A percentile compares a stretch with the other conserved stretches of the same genome.
Conservation (phyloP, 192 early-diverging fungal species). For the Mortierella claussenii region DNA sequence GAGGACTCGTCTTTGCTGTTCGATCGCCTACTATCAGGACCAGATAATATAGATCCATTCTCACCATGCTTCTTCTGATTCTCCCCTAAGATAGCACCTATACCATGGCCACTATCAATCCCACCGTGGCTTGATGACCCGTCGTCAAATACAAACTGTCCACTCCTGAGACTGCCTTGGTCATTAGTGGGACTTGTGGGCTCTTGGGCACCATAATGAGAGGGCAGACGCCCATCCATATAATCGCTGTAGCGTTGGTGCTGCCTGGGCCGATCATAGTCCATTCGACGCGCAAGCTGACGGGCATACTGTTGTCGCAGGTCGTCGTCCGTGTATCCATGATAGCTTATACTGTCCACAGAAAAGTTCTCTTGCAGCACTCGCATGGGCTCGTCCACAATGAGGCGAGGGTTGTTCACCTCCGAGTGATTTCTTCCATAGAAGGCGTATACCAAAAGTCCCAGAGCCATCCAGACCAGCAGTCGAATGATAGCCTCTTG, state of each 20-base stretch:
- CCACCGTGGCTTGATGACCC: constrained; percentile 7
- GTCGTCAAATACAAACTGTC: constrained; percentile 1
- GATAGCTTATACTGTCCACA: constrained; percentile 11
- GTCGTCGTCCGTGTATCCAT: constrained; percentile 49
- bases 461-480: constrained; percentile 82
- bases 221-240: not conserved
- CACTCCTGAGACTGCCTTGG: not conserved
- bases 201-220: constrained; percentile 4
- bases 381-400: constrained; percentile 37
- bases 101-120: constrained; percentile 38
- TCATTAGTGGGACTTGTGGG: not conserved
- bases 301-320: constrained; percentile 42
- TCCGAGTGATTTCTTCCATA: constrained; percentile 76
- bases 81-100: constrained; percentile 1
- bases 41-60: constrained; percentile 4
- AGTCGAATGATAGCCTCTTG: constrained; percentile 75
- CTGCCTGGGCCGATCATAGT: constrained; percentile 28
- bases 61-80: not conserved
- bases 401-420: constrained; percentile 34
- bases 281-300: constrained; percentile 26
- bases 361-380: constrained; percentile 45
- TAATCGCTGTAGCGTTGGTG: constrained; percentile 17
- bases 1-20: constrained; percentile 6
- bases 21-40: not conserved
- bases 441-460: constrained; percentile 73